Conservation (phyloP, 768 basidiomycete species). For the Agaricus subrufescens region DNA sequence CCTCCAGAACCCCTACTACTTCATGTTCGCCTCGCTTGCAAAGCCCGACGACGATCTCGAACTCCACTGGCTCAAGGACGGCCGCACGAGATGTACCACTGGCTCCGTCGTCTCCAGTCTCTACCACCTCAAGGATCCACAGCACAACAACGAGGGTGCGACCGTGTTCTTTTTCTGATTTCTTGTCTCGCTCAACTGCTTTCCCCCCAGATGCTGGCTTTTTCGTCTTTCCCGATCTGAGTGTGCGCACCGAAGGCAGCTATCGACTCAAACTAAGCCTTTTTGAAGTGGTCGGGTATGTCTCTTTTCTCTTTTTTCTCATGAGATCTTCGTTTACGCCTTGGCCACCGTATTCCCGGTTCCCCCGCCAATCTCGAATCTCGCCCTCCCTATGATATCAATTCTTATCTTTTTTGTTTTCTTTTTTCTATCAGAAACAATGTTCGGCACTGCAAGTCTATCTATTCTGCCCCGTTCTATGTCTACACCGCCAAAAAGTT, state of each 20-base stretch:
- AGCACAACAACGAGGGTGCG: slow-evolving; percentile 42
- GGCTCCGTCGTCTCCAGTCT: slow-evolving; percentile 87
- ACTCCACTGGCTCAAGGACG: slow-evolving; percentile 84
- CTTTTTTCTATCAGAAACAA: slow-evolving; percentile 48
- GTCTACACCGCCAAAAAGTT: slow-evolving; percentile 97
- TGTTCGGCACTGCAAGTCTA: slow-evolving; percentile 87
- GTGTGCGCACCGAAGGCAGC: slow-evolving; percentile 87
- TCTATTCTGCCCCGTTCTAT: slow-evolving; percentile 85
- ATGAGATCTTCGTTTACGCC: neutral
- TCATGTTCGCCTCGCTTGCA: slow-evolving; percentile 91
- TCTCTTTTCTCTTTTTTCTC: slow-evolving; percentile 13
- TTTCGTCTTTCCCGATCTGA: slow-evolving; percentile 95
- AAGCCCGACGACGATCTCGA: slow-evolving; percentile 88
- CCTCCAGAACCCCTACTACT: slow-evolving; percentile 91
- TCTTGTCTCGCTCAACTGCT: neutral
- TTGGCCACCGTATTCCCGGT: slow-evolving; percentile 2
- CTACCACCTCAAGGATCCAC: slow-evolving; percentile 83
- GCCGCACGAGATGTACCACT: slow-evolving; percentile 86
- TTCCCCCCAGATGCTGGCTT: slow-evolving; percentile 74
- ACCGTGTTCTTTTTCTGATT: neutral
- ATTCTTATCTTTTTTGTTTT: neutral
- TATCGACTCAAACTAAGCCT: slow-evolving; percentile 71
- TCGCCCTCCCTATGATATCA: neutral
- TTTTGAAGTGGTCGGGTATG: slow-evolving; percentile 90
- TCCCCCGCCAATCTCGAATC: neutral